Base-by-base conservation (phyloP, 805 yeast species). In the Kuraishia piskuri region DNA sequence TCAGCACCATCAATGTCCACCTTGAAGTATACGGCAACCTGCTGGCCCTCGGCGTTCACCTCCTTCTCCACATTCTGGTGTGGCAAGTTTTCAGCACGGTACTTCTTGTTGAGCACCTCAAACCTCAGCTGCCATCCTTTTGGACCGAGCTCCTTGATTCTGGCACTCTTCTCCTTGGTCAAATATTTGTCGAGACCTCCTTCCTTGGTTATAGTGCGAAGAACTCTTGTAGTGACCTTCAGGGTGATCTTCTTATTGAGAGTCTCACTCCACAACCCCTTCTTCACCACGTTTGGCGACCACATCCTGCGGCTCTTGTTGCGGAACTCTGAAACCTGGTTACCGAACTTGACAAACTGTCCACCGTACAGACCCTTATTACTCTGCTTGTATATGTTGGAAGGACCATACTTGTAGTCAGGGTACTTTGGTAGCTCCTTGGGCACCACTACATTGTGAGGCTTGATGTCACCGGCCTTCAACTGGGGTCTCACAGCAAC, bases 181-280 rank as follows among this genome's bases (percentile, higher is more conserved):
- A 94, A 69, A 66, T 94, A 94, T 58, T 84, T 84, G 65, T 94
- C 99, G 54, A 94, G 75, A 4, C 99, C 99, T 57, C 99, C 99
- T 68, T 92, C 98, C 61, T 83, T 88, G 55, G 88, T 86, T 55
- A 94, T 85, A 0, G 97, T 90, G 62, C 84, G 82, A 64, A 94
- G 76, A 5, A 90, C 97, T 55, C 84, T 80, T 4, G 97, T 80
- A 7, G 90, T 84, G 37, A 90, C 82, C 55, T 77, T 82, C 53
- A 89, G 68, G 50, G 73, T 72, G 48, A 90, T 67, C 45, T 73
- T 68, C 59, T 74, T 75, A 55, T 82, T 71, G 61, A 94, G 75
- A 0, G 88, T 72, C 60, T 88, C 96, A 58, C 96, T 88, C 94
- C 96, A 92, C 49, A 94, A 71, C 31, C 77, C 78, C 64, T 90